A percentile compares a stretch with the other conserved stretches of the same genome.
Evolutionary conservation across 306 rosid species (phyloP).

Genomic region (Ziziphus jujuba): DNA sequence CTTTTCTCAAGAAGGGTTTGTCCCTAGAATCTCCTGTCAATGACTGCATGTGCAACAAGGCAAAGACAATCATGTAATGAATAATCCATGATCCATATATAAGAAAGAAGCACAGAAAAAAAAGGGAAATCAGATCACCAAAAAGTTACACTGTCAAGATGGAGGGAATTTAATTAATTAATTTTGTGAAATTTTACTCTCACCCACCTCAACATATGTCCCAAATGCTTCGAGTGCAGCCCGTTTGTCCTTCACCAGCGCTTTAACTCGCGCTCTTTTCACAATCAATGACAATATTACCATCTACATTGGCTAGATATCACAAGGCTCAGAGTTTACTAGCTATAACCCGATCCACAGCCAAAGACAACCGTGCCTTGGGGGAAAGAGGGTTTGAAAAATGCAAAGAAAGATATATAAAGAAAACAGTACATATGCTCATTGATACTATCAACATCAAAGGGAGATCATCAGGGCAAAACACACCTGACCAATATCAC

Average conservation of each 20-base stretch:
- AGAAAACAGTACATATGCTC: neutral
- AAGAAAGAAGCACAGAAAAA: neutral
- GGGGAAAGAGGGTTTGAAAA: too few relatives aligned
- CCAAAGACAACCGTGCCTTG: neutral
- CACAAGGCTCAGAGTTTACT: conserved; percentile 32
- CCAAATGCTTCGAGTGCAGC: conserved; percentile 95
- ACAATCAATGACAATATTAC: conserved; percentile 86
- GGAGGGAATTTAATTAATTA: neutral
- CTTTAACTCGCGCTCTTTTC: conserved; percentile 69
- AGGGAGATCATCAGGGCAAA: neutral
- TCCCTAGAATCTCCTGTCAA: conserved; percentile 68
- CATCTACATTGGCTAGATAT: conserved; percentile 66
- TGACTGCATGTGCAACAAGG: conserved; percentile 49
- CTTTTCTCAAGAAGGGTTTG: conserved; percentile 63
- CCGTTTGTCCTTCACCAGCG: conserved; percentile 81
- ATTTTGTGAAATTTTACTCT: neutral
- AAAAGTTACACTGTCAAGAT: too few relatives aligned
- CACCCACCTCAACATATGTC: conserved; percentile 81
- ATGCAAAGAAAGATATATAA: neutral
- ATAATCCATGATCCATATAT: conserved; percentile 6
- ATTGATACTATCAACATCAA: neutral
- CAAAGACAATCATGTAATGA: conserved; percentile 21
- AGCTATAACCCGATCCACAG: conserved; percentile 20
- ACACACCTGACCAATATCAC: conserved; percentile 93
- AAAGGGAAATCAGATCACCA: conserved; percentile 6